Conservation (phyloP, 2,329 filamentous ascomycete genomes). For the Cladophialophora yegresii region DNA sequence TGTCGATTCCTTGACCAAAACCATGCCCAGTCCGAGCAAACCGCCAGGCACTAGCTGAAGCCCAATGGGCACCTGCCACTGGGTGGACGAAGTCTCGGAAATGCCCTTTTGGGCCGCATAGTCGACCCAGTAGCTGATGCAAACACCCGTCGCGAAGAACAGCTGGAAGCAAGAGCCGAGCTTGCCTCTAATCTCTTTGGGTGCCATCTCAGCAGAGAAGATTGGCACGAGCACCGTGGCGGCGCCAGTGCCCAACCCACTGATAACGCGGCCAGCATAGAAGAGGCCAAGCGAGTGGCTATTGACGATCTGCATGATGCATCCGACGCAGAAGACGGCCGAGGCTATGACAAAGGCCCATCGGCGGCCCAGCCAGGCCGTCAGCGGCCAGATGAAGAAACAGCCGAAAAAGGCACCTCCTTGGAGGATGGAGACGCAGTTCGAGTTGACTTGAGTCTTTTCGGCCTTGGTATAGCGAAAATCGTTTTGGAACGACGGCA, state of each 20-base stretch:
- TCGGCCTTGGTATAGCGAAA: constrained; percentile 47
- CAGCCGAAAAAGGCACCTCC: constrained; percentile 57
- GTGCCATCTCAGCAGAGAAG: constrained; percentile 50
- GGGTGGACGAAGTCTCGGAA: constrained; percentile 40
- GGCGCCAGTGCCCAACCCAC: constrained; percentile 53
- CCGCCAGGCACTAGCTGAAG: constrained; percentile 54
- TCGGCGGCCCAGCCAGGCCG: constrained; percentile 51
- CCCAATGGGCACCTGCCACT: constrained; percentile 61
- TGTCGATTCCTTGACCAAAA: constrained; percentile 53
- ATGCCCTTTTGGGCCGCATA: constrained; percentile 49
- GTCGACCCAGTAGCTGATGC: constrained; percentile 58
- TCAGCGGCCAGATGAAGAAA: constrained; percentile 53
- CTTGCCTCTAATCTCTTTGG: constrained; percentile 48
- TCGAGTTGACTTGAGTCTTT: constrained; percentile 49
- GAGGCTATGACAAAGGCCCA: constrained; percentile 51
- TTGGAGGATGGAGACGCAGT: constrained; percentile 55
- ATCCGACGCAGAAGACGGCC: constrained; percentile 44
- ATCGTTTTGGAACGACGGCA: constrained; percentile 48
- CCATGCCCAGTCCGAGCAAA: constrained; percentile 53
- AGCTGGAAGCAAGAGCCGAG: constrained; percentile 57
- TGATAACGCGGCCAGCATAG: constrained; percentile 52
- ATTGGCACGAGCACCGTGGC: constrained; percentile 50
- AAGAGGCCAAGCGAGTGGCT: constrained; percentile 49
- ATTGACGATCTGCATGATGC: constrained; percentile 51
- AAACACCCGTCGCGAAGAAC: constrained; percentile 55